phyloP scores from a whole-genome alignment of 768 basidiomycete genomes.

The Lentinula sp. region DNA sequence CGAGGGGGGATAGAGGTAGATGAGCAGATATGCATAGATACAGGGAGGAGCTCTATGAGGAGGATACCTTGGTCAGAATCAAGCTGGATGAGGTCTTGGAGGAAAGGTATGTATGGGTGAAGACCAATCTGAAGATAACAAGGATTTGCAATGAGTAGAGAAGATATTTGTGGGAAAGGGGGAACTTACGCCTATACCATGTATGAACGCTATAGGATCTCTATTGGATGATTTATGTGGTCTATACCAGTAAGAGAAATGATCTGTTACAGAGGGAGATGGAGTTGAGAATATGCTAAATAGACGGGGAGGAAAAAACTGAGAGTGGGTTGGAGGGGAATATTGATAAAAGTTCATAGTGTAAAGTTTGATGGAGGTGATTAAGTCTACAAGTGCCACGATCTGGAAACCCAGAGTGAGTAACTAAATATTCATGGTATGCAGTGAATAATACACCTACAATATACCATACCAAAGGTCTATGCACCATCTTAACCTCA shows the following conservation, averaged over 20 bases:
- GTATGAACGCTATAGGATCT: slow-evolving; percentile 51
- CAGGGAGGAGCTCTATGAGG: slow-evolving; percentile 52
- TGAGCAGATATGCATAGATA: slow-evolving; percentile 54
- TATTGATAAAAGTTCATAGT: slow-evolving; percentile 50
- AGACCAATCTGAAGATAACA: slow-evolving; percentile 47
- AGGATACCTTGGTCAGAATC: slow-evolving; percentile 53
- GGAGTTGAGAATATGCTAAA: slow-evolving; percentile 34
- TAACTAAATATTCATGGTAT: neutral
- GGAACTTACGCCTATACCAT: slow-evolving; percentile 57
- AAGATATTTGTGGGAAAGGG: neutral
- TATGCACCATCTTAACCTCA: slow-evolving; percentile 45
- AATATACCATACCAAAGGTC: slow-evolving; percentile 61
- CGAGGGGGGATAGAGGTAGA: slow-evolving; percentile 30
- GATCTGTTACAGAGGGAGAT: slow-evolving; percentile 26
- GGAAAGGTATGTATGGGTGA: slow-evolving; percentile 47
- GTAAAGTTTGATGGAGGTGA: slow-evolving; percentile 32
- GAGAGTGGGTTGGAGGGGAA: slow-evolving; percentile 17
- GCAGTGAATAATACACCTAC: slow-evolving; percentile 30
- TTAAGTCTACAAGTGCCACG: slow-evolving; percentile 42
- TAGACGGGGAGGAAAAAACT: slow-evolving; percentile 49
- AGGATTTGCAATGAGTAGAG: neutral
- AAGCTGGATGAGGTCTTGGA: slow-evolving; percentile 34
- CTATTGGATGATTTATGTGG: slow-evolving; percentile 39
- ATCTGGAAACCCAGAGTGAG: slow-evolving; percentile 28
- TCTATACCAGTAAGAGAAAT: slow-evolving; percentile 39